Evolutionary conservation across 371 early-diverging fungal genomes (phyloP), one percentile per base, ranked within the genome.

Genomic region (Lichtheimia ornata): DNA sequence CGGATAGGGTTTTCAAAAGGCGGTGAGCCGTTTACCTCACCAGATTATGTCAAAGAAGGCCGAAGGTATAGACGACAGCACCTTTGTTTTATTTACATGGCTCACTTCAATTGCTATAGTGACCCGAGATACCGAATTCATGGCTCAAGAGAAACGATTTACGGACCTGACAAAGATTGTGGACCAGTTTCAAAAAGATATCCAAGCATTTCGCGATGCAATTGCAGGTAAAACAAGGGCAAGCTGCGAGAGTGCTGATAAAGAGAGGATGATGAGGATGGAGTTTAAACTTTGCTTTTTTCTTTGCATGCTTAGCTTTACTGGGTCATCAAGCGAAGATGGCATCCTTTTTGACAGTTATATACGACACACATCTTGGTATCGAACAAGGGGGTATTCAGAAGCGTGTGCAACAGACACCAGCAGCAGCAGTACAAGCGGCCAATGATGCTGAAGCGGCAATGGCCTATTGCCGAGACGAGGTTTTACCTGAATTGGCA

Each of bases 181-280:
- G 12, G 71, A 75, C 24, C 75, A 72, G 55, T 76, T 94, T 2
- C 61, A 84, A n/a, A 79, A 76, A n/a, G 92, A 92, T 55, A 86
- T 91, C 13, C 72, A 78, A 56, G 84, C 85, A 59, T 92, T 88
- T 73, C 88, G 91, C 58, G 92, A 94, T 72, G 81, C 83, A 50
- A 71, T 94, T 43, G 67, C 87, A 11, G 73, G 86, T 85, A 74
- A 41, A 20, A n/a, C 20, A 14, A 30, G 14, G 14, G 22, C 22
- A 2, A 17, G 1, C 47, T 22, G n/a, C n/a, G 12, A 15, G n/a
- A 40, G 58, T 6, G 20, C 0, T 12, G 49, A 7, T 51, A 24
- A 17, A 9, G 5, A 17, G 17, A 22, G 18, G n/a, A 42, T 24
- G 50, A 3, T 14, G 17, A 22, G 18, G n/a, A 42, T 24, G 50